phyloP scores from a whole-genome alignment of 176 grass and related monocot species.

The Musa troglodytarum region DNA sequence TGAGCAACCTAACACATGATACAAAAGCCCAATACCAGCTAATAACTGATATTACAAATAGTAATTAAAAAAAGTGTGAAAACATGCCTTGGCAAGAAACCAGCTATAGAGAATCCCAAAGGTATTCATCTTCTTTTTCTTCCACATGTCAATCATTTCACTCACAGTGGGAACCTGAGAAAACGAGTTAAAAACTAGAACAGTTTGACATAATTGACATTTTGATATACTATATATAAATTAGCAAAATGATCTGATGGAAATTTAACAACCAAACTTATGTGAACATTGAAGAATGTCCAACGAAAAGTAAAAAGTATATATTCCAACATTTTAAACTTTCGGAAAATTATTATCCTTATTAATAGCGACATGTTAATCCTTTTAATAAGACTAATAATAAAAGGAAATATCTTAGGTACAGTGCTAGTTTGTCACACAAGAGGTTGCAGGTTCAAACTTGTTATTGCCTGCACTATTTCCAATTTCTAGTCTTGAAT shows the following conservation, averaged over 20 bases:
- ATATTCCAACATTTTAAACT: no score
- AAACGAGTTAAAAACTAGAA: not conserved
- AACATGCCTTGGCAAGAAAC: conserved; percentile 85
- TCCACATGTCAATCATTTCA: conserved; percentile 98
- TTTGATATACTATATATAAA: not conserved
- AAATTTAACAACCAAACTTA: not conserved
- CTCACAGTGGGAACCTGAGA: conserved; percentile 75
- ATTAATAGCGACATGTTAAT: no score
- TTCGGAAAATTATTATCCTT: no score
- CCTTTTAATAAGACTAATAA: no score
- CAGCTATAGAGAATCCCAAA: conserved; percentile 95
- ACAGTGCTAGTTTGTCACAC: not conserved
- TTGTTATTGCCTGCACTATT: not conserved
- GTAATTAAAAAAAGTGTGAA: conserved; percentile 7
- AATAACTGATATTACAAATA: conserved; percentile 12
- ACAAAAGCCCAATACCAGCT: conserved; percentile 17
- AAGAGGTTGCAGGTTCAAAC: not conserved
- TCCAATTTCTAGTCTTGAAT: not conserved
- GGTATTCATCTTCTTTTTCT: conserved; percentile 84
- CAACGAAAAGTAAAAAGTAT: not conserved
- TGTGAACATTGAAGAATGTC: not conserved
- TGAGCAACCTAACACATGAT: conserved; percentile 58
- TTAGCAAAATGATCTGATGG: not conserved
- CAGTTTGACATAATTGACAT: not conserved
- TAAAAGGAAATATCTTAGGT: not conserved